Evolutionary conservation across 257 asterid species (phyloP), one percentile per base, ranked within the genome.

Genomic region (Galeopsis tetrahit): DNA sequence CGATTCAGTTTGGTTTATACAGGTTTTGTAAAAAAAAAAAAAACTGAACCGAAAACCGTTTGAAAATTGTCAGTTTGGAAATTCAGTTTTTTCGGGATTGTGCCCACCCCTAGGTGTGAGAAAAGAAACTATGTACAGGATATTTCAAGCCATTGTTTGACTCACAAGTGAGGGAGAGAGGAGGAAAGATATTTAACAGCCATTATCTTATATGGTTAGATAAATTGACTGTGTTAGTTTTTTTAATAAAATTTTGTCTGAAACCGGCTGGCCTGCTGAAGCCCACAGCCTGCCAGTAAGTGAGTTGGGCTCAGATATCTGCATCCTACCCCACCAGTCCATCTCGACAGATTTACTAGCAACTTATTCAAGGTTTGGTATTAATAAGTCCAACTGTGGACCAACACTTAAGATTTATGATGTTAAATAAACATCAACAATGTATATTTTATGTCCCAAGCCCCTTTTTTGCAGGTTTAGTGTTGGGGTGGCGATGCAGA

Each of bases 381-480:
- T 9, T 5, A 38, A 43, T 14, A 58, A 36, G 48, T 46, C 55
- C 53, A 34, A 13, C 32, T 56, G 60, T 60, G 51, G 17, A 32
- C 11, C 17, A 36, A 31, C 39, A 51, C 7, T 59, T 35, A 60
- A 76, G 70, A 51, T 17, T 49, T 52, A 33, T 66, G 57, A 61
- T 70, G 60, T 55, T 40, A 36, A 36, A 44, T 63, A 34, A 46
- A 33, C 11, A 59, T 56, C 64, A 53, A 21, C 33, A 43, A 48
- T 34, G 21, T 52, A 51, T 51, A 46, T 38, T 38, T 38, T 49
- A 48, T 13, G 55, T 4, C n/a, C 56, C 56, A 13, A 49, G 4
- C 7, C 21, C 21, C 2, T 4, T 1, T 48, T 48, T 21, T 21
- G 28, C 28, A 21, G 28, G 28, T 21, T 21, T 21, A 21, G 1